These are phyloP conservation scores for Jacaranda mimosifolia DNA, from an alignment of 257 asterid genomes.

Conservation along the genomic window DNA sequence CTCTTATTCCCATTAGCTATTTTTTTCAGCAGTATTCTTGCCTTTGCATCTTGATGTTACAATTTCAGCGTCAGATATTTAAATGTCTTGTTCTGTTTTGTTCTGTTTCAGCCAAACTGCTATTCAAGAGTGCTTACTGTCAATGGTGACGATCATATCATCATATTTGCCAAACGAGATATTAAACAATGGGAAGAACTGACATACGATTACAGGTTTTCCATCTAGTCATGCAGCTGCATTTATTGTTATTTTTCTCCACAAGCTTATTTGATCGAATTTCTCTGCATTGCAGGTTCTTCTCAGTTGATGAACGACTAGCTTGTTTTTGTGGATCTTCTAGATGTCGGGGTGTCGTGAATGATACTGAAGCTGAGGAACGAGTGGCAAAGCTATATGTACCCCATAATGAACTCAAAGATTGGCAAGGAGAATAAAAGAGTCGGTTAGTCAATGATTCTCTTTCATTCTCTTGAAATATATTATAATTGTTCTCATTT, in stretches of 20 bases:
- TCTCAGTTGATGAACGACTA: conserved; percentile 80
- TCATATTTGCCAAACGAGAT: conserved; percentile 96
- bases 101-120: conserved; percentile 88
- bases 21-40: background rate
- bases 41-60: background rate
- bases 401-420: conserved; percentile 69
- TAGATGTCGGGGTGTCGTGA: conserved; percentile 92
- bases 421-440: conserved; percentile 80
- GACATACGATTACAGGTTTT: conserved; percentile 95
- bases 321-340: conserved; percentile 89
- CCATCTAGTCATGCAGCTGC: conserved; percentile 31
- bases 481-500: background rate
- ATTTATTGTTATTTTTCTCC: conserved; percentile 20
- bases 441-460: conserved; percentile 40
- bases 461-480: background rate
- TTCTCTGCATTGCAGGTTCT: conserved; percentile 60
- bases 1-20: background rate
- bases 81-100: conserved; percentile 33
- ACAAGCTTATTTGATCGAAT: conserved; percentile 19
- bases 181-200: conserved; percentile 86
- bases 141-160: conserved; percentile 75
- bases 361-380: conserved; percentile 86
- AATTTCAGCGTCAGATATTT: conserved; percentile 12
- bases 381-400: conserved; percentile 68
- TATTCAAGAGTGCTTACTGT: conserved; percentile 84